Evolutionary conservation across 1,284 basidiomycete genomes (phyloP), one percentile per base, ranked within the genome.

Genomic region (Ganoderma sinense): DNA sequence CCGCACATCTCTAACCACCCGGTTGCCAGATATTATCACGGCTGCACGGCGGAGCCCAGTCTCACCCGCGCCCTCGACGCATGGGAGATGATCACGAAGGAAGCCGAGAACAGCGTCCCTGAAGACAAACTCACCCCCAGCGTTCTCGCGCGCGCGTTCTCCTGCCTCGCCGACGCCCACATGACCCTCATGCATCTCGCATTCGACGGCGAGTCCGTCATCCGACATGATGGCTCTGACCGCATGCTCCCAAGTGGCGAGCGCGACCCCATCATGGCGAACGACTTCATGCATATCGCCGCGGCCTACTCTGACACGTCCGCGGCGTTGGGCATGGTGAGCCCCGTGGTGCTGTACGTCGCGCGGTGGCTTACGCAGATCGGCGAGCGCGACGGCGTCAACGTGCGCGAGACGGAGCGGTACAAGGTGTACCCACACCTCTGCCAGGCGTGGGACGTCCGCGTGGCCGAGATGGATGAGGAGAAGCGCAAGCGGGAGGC

Each of bases 111-210:
- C 39, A 13, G 51, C 23, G 31, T 67, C 20, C 66, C 61, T 2
- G 41, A 58, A 4, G 66, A 63, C 13, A 63, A 58, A 23, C 39
- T 63, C 40, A 67, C 26, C 14, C 4, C 40, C 31, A 63, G 40
- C 53, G 4, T 63, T 23, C 61, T 67, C 62, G 66, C 51, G 2
- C 66, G 61, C 51, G 62, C 66, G 16, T 67, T 23, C 41, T 67
- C 66, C 60, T 67, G 40, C 53, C 61, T 67, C 41, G 66, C 66
- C 61, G 55, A 63, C 14, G 53, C 61, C 2, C 40, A 63, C 41
- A 16, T 55, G 53, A 13, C 29, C 23, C 61, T 67, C 39, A 55
- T 48, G 36, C 40, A 59, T 20, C n/a, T n/a, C 40, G 66, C 51
- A 5, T 67, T 63, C 53, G 53, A 62, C 13, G 62, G 61, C 51